phyloP scores from a whole-genome alignment of 2,329 filamentous ascomycete genomes.

The Hyphodiscus sp. region DNA sequence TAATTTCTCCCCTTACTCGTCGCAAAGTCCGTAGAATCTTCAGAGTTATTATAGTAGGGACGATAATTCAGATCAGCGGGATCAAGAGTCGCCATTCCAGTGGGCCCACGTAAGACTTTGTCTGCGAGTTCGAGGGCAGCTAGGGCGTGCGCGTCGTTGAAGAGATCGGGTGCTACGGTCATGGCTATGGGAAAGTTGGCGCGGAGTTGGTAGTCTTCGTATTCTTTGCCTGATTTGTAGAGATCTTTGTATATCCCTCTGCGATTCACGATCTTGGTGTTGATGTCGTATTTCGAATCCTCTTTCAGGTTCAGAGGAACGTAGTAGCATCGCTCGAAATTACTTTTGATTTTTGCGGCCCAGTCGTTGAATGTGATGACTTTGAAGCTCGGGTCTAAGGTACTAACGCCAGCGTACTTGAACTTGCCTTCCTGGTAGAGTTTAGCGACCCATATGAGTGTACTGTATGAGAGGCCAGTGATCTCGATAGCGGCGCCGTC shows the following conservation, averaged over 20 bases:
- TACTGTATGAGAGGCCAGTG: constrained; percentile 86
- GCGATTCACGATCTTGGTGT: constrained; percentile 73
- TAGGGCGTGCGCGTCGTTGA: constrained; percentile 71
- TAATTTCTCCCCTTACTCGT: constrained; percentile 96
- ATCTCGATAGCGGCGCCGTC: constrained; percentile 96
- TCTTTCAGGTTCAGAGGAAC: constrained; percentile 65
- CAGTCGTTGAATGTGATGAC: constrained; percentile 68
- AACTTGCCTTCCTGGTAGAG: constrained; percentile 65
- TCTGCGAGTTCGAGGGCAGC: constrained; percentile 76
- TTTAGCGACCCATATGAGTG: constrained; percentile 69
- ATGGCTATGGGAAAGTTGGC: constrained; percentile 94
- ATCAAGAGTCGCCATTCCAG: constrained; percentile 93
- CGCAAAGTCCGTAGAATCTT: constrained; percentile 85
- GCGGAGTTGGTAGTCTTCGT: constrained; percentile 94
- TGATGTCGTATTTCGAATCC: constrained; percentile 73
- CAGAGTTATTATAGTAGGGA: constrained; percentile 90
- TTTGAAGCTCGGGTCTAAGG: constrained; percentile 42
- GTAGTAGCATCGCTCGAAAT: constrained; percentile 91
- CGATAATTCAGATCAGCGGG: constrained; percentile 89
- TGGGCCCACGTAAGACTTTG: constrained; percentile 71
- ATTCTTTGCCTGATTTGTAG: constrained; percentile 89
- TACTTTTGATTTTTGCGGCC: constrained; percentile 72
- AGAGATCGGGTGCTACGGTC: constrained; percentile 85
- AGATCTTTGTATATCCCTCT: constrained; percentile 97
- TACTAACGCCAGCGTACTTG: constrained; percentile 65